phyloP scores from a whole-genome alignment of 2,329 filamentous ascomycete species.

The Exophiala viscosa region DNA sequence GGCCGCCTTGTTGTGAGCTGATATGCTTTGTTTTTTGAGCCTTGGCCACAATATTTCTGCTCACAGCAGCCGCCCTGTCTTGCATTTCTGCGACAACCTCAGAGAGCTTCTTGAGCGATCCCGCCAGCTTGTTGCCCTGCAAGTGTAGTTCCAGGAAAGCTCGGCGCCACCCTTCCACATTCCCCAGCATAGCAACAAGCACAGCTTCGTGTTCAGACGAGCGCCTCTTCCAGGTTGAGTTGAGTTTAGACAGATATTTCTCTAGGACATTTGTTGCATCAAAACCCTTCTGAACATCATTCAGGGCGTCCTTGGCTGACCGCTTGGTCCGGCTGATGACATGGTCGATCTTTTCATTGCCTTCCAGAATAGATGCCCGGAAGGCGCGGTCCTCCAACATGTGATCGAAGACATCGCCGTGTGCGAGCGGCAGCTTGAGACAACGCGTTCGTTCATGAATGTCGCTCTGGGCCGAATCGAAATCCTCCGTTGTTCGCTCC shows the following conservation, averaged over 20 bases:
- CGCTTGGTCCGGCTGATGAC: slow-evolving; percentile 75
- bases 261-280: slow-evolving; percentile 72
- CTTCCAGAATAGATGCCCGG: slow-evolving; percentile 73
- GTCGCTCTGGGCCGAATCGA: slow-evolving; percentile 72
- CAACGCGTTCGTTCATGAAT: slow-evolving; percentile 75
- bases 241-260: slow-evolving; percentile 67
- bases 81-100: slow-evolving; percentile 82
- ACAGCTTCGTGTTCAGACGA: slow-evolving; percentile 65
- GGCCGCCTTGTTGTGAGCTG: slow-evolving; percentile 11
- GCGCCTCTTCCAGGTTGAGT: slow-evolving; percentile 57
- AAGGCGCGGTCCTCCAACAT: slow-evolving; percentile 85
- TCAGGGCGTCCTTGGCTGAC: slow-evolving; percentile 70
- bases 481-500: slow-evolving; percentile 79
- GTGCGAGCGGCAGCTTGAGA: slow-evolving; percentile 77
- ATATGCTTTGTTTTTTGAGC: slow-evolving; percentile 14
- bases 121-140: slow-evolving; percentile 67
- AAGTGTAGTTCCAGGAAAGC: slow-evolving; percentile 73
- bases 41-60: slow-evolving; percentile 45
- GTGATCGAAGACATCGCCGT: slow-evolving; percentile 75
- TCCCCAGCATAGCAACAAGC: slow-evolving; percentile 85
- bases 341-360: slow-evolving; percentile 88
- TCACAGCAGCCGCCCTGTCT: slow-evolving; percentile 76
- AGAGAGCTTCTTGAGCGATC: slow-evolving; percentile 66
- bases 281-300: slow-evolving; percentile 75
- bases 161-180: slow-evolving; percentile 83